These are phyloP conservation scores for Botrytis tulipae DNA, from an alignment of 2,329 filamentous ascomycete species.

Conservation along the genomic window DNA sequence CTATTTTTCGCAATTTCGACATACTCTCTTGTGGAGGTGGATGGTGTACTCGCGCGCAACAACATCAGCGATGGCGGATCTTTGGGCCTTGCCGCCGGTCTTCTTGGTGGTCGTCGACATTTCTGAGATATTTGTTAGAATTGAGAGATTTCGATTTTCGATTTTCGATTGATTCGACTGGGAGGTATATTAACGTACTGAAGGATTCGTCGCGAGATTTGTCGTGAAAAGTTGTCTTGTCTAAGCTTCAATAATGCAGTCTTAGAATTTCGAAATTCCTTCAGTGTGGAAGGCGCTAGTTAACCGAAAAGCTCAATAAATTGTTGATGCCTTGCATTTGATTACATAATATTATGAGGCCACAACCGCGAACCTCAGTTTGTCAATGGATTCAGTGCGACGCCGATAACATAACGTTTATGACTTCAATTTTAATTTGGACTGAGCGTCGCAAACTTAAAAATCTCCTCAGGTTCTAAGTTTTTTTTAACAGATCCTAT, in stretches of 20 bases:
- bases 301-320: constrained; percentile 16
- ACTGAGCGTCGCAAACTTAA: background rate
- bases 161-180: constrained; percentile 15
- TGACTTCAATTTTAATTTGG: background rate
- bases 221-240: constrained; percentile 30
- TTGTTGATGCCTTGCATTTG: background rate
- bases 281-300: constrained; percentile 20
- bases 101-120: constrained; percentile 69
- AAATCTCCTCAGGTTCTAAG: background rate
- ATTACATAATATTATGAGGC: background rate
- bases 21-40: constrained; percentile 99
- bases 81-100: constrained; percentile 66
- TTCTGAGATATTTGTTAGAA: constrained; percentile 38
- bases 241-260: constrained; percentile 15
- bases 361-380: background rate
- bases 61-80: constrained; percentile 98
- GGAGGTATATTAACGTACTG: constrained; percentile 29
- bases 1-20: constrained; percentile 44
- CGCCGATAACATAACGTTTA: constrained; percentile 12
- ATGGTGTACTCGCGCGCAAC: constrained; percentile 99
- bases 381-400: constrained; percentile 5
- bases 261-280: constrained; percentile 27
- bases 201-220: constrained; percentile 30
- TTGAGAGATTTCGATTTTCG: background rate
- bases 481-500: background rate